Conservation (phyloP, 495 filamentous ascomycete species). For the Rostrohypoxylon terebratum region DNA sequence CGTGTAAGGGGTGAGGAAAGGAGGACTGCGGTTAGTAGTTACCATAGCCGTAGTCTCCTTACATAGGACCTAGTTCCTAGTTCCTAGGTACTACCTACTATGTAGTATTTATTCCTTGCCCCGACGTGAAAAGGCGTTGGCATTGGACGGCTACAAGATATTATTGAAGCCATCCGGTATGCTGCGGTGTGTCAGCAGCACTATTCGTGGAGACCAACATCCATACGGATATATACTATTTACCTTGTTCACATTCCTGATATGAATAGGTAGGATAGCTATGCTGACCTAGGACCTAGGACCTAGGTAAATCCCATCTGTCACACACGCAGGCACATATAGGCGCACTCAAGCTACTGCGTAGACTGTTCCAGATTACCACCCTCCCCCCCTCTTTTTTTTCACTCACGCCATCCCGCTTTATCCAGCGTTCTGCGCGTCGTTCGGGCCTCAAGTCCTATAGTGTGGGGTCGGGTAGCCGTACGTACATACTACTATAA, state of each 20-base stretch:
- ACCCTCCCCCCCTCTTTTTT: slow-evolving; percentile 18
- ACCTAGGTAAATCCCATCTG: slow-evolving; percentile 24
- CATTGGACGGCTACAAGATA: slow-evolving; percentile 8
- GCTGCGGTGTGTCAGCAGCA: slow-evolving; percentile 16
- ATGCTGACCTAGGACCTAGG: slow-evolving; percentile 14
- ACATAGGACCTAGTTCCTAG: too few species aligned
- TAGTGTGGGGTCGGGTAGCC: slow-evolving; percentile 38
- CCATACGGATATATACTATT: too few species aligned
- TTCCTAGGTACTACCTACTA: too few species aligned
- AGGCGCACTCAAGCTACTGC: slow-evolving; percentile 10
- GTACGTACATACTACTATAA: too few species aligned
- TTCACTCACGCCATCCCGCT: slow-evolving; percentile 28
- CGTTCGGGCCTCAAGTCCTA: slow-evolving; percentile 45
- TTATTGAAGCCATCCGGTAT: slow-evolving; percentile 33
- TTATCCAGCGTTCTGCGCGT: slow-evolving; percentile 33
- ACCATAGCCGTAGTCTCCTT: neutral
- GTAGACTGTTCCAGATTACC: slow-evolving; percentile 32
- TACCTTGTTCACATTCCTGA: slow-evolving; percentile 10
- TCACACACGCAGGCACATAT: neutral
- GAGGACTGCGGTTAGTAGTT: neutral
- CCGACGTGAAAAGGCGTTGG: slow-evolving; percentile 8
- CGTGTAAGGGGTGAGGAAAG: slow-evolving; percentile 1
- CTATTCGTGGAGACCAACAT: slow-evolving; percentile 15
- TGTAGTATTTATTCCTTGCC: slow-evolving; percentile 15
- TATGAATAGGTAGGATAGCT: slow-evolving; percentile 20